Evolutionary conservation across 2,329 filamentous ascomycete genomes (phyloP).

Genomic region (Claviceps maximensis): DNA sequence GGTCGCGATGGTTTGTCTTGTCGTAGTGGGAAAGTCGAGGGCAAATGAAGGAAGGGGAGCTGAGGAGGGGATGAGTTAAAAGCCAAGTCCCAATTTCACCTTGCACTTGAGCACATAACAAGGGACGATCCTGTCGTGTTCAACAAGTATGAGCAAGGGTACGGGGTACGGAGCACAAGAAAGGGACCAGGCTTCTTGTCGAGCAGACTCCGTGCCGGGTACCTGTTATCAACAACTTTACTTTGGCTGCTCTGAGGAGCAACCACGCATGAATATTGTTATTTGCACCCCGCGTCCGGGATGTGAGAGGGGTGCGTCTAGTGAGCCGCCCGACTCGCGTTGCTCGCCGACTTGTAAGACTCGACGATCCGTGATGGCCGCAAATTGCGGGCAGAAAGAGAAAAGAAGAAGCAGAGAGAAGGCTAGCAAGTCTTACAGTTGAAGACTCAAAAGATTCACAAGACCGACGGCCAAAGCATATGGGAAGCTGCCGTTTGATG

Average conservation of each 20-base stretch:
- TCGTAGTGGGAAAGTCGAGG: conserved; percentile 4
- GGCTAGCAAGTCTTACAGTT: background rate
- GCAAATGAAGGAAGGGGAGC: conserved; percentile 8
- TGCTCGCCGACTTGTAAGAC: conserved; percentile 4
- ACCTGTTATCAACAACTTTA: conserved; percentile 7
- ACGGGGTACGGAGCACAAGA: conserved; percentile 2
- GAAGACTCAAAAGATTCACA: background rate
- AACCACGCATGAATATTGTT: conserved; percentile 6
- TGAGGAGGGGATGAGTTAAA: conserved; percentile 8
- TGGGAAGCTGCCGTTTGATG: background rate
- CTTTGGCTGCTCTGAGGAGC: conserved; percentile 4
- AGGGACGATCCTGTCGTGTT: conserved; percentile 8
- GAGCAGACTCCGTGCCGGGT: conserved; percentile 5
- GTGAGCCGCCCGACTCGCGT: background rate
- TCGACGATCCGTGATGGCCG: background rate
- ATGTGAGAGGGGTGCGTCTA: conserved; percentile 1
- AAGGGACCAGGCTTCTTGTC: conserved; percentile 3
- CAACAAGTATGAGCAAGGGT: conserved; percentile 2
- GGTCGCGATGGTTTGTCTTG: conserved; percentile 5
- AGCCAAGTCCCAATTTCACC: conserved; percentile 2
- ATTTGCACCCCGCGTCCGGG: conserved; percentile 4
- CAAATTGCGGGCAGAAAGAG: background rate
- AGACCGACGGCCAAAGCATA: background rate
- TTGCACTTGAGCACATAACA: background rate
- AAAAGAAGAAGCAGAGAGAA: background rate